These are phyloP conservation scores for Buddleja alternifolia DNA, from an alignment of 257 asterid species.

Conservation along the genomic window DNA sequence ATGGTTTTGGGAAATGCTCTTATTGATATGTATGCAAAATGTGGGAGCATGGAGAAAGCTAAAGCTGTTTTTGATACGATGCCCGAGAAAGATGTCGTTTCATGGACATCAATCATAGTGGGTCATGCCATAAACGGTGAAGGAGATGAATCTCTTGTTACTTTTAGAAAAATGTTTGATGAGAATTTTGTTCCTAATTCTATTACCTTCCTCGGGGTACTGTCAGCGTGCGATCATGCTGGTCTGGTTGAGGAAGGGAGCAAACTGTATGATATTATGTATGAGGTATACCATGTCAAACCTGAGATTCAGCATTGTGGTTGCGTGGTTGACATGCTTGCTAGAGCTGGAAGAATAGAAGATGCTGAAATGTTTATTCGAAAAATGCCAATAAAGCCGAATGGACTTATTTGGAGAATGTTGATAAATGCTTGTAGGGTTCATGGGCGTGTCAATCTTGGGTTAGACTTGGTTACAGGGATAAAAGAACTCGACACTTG, in stretches of 20 bases:
- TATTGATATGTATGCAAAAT: slow-evolving; percentile 53
- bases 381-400: slow-evolving; percentile 39
- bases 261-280: slow-evolving; percentile 38
- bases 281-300: slow-evolving; percentile 30
- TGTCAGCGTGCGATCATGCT: slow-evolving; percentile 48
- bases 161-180: slow-evolving; percentile 41
- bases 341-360: slow-evolving; percentile 50
- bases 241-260: slow-evolving; percentile 49
- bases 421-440: slow-evolving; percentile 46
- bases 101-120: slow-evolving; percentile 58
- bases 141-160: slow-evolving; percentile 41
- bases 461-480: slow-evolving; percentile 33
- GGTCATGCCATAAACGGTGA: slow-evolving; percentile 52
- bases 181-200: slow-evolving; percentile 49
- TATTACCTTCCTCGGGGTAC: slow-evolving; percentile 48
- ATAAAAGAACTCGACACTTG: slow-evolving; percentile 23
- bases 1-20: slow-evolving; percentile 48
- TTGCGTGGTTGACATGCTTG: slow-evolving; percentile 53
- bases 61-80: slow-evolving; percentile 38
- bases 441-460: slow-evolving; percentile 34
- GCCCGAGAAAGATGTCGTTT: slow-evolving; percentile 43
- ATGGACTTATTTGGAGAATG: slow-evolving; percentile 51
- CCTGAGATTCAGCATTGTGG: slow-evolving; percentile 49
- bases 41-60: slow-evolving; percentile 46
- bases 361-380: slow-evolving; percentile 42